Evolutionary conservation across 78 protist species (phyloP).

Genomic region (Bigelowiella natans): DNA sequence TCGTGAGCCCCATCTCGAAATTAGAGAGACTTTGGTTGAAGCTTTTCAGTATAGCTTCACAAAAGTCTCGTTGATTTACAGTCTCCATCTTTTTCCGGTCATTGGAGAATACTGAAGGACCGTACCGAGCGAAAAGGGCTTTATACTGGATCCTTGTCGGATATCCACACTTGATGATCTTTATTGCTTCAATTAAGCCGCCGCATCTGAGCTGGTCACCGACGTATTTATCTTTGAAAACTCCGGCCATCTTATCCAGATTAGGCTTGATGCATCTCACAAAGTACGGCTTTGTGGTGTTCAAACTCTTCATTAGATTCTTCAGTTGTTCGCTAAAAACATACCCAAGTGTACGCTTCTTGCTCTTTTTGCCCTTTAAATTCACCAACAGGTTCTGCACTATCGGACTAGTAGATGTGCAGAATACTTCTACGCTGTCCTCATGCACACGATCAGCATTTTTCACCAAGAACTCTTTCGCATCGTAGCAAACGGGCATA

Average conservation of each 20-base stretch:
- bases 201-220: neutral
- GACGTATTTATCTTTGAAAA: slow-evolving; percentile 10
- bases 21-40: neutral
- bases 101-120: neutral
- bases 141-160: neutral
- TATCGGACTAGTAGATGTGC: neutral
- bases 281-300: slow-evolving; percentile 20
- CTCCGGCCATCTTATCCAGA: slow-evolving; percentile 6
- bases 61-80: neutral
- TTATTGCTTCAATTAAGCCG: neutral
- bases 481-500: neutral
- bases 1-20: slow-evolving; percentile 4
- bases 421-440: neutral
- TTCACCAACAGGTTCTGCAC: neutral
- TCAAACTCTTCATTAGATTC: neutral
- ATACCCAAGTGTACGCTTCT: neutral
- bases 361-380: neutral
- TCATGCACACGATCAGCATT: neutral
- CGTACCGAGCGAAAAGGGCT: neutral
- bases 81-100: neutral
- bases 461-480: neutral
- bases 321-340: slow-evolving; percentile 1
- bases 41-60: neutral
- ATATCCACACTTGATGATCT: neutral
- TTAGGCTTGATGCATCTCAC: slow-evolving; percentile 45